phyloP scores from a whole-genome alignment of 2,329 filamentous ascomycete species.

The Dothiorella sarmentorum region DNA sequence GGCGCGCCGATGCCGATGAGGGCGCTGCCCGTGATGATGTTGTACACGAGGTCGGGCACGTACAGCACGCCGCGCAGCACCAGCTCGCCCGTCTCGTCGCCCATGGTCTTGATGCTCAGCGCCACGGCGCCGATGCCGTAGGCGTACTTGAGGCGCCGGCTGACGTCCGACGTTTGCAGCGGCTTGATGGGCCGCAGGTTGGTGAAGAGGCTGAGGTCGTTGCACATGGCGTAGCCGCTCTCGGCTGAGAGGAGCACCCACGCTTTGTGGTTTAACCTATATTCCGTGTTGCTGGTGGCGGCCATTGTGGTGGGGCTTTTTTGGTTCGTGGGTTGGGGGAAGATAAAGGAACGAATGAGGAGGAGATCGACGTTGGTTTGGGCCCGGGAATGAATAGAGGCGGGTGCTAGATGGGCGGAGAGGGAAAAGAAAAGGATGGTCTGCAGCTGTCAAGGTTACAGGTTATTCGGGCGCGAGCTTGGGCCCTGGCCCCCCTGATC shows the following conservation, averaged over 20 bases:
- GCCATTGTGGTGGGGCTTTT: no score
- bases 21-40: constrained; percentile 3
- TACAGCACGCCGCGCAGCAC: constrained; percentile 1
- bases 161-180: constrained; percentile 7
- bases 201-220: constrained; percentile 13
- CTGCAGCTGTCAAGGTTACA: no score
- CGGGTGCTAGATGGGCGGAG: no score
- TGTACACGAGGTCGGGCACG: constrained; percentile 3
- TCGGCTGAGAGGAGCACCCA: constrained; percentile 13
- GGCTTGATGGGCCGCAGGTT: constrained; percentile 4
- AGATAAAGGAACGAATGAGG: no score
- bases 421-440: no score
- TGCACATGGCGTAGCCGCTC: constrained; percentile 12
- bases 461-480: no score
- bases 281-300: neutral
- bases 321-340: no score
- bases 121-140: constrained; percentile 10
- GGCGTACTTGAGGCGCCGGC: constrained; percentile 2
- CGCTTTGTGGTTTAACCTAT: constrained; percentile 1
- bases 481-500: no score
- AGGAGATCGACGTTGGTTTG: no score
- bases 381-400: no score
- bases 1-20: constrained; percentile 5
- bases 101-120: neutral
- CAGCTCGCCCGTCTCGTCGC: neutral